Conservation (phyloP, 1,139 yeast species). For the Suhomyces maxii region DNA sequence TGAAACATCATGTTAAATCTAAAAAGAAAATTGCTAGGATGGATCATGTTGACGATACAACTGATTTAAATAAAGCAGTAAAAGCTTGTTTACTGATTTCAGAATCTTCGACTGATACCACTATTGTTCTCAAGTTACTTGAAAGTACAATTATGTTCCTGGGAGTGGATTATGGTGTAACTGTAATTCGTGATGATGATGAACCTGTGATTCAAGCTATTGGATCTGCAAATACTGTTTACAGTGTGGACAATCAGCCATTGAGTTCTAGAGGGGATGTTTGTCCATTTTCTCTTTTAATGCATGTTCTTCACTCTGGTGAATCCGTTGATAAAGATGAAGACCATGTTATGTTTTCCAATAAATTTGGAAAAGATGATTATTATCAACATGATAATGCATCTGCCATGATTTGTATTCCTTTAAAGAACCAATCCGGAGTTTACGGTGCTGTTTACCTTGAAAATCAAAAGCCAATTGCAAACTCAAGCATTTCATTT, state of each 20-base stretch:
- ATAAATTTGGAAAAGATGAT: conserved; percentile 38
- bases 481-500: conserved; percentile 12
- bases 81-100: conserved; percentile 52
- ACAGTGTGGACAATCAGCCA: conserved; percentile 39
- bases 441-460: conserved; percentile 51
- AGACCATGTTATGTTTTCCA: conserved; percentile 38
- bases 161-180: conserved; percentile 49
- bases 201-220: conserved; percentile 46
- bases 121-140: conserved; percentile 41
- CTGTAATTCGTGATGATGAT: conserved; percentile 30
- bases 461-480: conserved; percentile 31
- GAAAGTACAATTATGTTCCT: conserved; percentile 43
- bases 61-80: conserved; percentile 25
- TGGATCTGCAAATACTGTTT: conserved; percentile 41
- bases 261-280: conserved; percentile 43
- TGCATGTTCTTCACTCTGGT: conserved; percentile 43
- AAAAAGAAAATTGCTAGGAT: not conserved
- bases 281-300: conserved; percentile 46
- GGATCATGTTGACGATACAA: conserved; percentile 2
- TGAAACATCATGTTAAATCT: not conserved
- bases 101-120: conserved; percentile 42
- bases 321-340: conserved; percentile 37
- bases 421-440: conserved; percentile 45
- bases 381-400: conserved; percentile 40
- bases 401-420: conserved; percentile 46